Base-by-base conservation (phyloP, 352 stramenopile species). In the Pythium vanterpoolii region DNA sequence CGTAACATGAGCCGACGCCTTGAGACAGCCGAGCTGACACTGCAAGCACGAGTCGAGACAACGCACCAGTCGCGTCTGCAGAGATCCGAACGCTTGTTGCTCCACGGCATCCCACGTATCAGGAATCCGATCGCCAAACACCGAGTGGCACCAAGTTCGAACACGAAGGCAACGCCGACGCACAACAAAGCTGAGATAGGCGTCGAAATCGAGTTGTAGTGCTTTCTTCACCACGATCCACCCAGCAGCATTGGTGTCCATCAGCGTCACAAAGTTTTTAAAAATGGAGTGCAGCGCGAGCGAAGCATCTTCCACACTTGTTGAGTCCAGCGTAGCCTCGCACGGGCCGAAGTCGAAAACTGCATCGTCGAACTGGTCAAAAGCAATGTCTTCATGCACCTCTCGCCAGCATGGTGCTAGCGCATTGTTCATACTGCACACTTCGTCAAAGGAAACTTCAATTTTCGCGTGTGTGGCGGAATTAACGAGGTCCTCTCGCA, bases 11-110 rank as follows among this genome's bases (percentile, higher is more conserved):
- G 68, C 30, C 10, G 72, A 72, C 26, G 64, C 61, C 40, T 88
- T 74, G 74, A 91, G 78, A 27, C 83, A 93, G 2, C 83, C 77
- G 13, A 90, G 62, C 11, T 74, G 71, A 14, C 79, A 90, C 0
- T 71, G 18, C 1, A 58, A 60, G 42, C 83, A 93, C 11, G 69
- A 60, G 46, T 77, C 73, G 21, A 84, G 67, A 50, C 83, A 93
- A 1, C 83, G 83, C 1, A 64, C 69, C 8, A 89, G 64, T 11
- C 89, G 50, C 27, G 76, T 66, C 40, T 84, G 68, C 42, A 90
- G 78, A 5, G 67, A 66, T 0, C 66, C 68, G 0, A 87, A 27
- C 3, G 65, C 73, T 48, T 85, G 77, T 14, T 81, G 69, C 53
- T 90, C 77, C 0, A 77, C 16, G 3, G 51, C 46, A 8, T 71